phyloP scores from a whole-genome alignment of 164 flowering plant genomes.

The Aristolochia fimbriata region DNA sequence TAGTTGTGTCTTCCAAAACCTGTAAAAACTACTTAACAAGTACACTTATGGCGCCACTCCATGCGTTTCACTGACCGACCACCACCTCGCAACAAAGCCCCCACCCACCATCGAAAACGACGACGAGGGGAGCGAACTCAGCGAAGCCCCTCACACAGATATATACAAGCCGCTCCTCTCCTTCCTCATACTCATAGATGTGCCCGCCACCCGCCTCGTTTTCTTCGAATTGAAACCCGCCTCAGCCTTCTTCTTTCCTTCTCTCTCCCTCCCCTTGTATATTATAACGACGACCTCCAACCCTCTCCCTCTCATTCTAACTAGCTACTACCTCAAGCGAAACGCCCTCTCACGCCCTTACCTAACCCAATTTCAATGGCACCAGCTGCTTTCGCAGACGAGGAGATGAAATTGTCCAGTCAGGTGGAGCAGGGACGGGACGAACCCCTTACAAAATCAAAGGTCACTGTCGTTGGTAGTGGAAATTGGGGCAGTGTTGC shows the following conservation, averaged over 20 bases:
- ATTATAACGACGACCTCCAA: slow-evolving; percentile 1
- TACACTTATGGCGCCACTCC: too few species aligned
- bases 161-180: not conserved
- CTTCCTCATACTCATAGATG: slow-evolving; percentile 9
- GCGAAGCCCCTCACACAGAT: not conserved
- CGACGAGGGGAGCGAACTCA: not conserved
- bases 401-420: not conserved
- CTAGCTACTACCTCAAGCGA: not conserved
- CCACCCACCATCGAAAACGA: too few species aligned
- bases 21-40: too few species aligned
- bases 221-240: too few species aligned
- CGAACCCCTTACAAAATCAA: slow-evolving; percentile 18
- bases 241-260: slow-evolving; percentile 41
- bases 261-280: slow-evolving; percentile 19
- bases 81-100: too few species aligned
- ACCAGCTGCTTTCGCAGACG: not conserved
- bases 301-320: not conserved
- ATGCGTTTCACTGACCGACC: too few species aligned
- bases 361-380: not conserved
- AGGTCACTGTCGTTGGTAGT: slow-evolving; percentile 79
- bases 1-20: too few species aligned
- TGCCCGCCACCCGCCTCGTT: slow-evolving; percentile 18
- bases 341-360: not conserved
- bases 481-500: slow-evolving; percentile 99
- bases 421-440: not conserved